Base-by-base conservation (phyloP, 805 yeast genomes). In the Brettanomyces custersianus region DNA sequence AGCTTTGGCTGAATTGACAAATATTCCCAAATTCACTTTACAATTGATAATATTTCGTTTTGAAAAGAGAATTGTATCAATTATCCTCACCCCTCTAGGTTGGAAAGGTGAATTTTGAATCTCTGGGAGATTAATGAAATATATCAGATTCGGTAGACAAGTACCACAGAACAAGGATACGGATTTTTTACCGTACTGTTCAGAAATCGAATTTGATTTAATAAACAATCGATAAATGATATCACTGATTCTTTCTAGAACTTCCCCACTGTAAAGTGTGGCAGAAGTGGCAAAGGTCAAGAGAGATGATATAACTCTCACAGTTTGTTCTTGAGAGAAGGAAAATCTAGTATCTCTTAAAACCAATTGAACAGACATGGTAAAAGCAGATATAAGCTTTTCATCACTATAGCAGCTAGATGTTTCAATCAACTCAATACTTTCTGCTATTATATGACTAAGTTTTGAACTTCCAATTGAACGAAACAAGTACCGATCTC, bases 401-500 rank as follows among this genome's bases (percentile, higher is more conserved):
- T 46, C 32, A 35, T 59, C 40, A 13, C 22, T 25, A 32, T 48
- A 47, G 35, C 62, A 10, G 19, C 34, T n/a, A 32, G 37, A 29
- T 35, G 45, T 30, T 16, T 42, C 40, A 35, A 51, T 33, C 1
- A 36, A 47, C 4, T 36, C 32, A 17, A 65, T 34, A 0, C 62
- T 45, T 17, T 44, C 41, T 2, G 45, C 30, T 1, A 64, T 36
- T 2, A 62, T 46, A 6, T 69, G 72, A 8, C 64, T 59, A 35
- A 65, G 53, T 39, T 61, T 68, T 25, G 69, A 49, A 29, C 59
- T 62, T 34, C 66, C 65, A 39, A 73, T 60, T n/a, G n/a, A n/a
- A n/a, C n/a, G n/a, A n/a, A n/a, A n/a, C n/a, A n/a, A n/a, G n/a
- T n/a, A n/a, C n/a, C n/a, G n/a, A n/a, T 35, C 9, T 37, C 40